Conservation (phyloP, 163 green algal species). For the Coccomyxa subellipsoidea region DNA sequence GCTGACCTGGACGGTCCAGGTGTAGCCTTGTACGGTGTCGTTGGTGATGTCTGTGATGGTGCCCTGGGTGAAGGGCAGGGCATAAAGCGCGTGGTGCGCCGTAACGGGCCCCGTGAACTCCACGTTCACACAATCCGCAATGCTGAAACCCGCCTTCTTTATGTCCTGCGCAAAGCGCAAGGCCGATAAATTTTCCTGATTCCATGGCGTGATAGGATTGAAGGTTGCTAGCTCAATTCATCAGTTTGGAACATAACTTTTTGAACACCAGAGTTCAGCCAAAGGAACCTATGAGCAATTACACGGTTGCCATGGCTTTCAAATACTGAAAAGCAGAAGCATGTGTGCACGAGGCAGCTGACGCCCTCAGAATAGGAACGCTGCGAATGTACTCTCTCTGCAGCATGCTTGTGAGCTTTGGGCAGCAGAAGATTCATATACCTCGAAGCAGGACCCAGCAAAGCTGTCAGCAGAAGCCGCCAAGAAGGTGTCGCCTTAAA, state of each 20-base stretch:
- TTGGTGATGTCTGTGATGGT: not conserved
- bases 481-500: too few relatives aligned
- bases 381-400: too few relatives aligned
- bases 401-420: too few relatives aligned
- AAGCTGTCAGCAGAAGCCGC: too few relatives aligned
- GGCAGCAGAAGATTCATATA: too few relatives aligned
- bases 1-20: slow-evolving; percentile 1
- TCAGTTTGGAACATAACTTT: not conserved
- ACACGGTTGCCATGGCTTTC: not conserved
- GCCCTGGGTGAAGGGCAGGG: slow-evolving; percentile 3
- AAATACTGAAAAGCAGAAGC: not conserved
- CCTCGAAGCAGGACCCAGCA: too few relatives aligned
- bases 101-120: not conserved
- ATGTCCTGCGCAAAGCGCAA: not conserved
- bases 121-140: not conserved
- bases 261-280: not conserved
- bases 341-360: not conserved
- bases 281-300: too few relatives aligned
- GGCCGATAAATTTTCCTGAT: not conserved
- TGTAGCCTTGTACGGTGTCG: not conserved
- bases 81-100: not conserved
- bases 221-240: not conserved
- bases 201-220: too few relatives aligned
- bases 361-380: too few relatives aligned
- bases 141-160: not conserved